phyloP scores from a whole-genome alignment of 176 grass and related monocot species.

The Carex littledalei region DNA sequence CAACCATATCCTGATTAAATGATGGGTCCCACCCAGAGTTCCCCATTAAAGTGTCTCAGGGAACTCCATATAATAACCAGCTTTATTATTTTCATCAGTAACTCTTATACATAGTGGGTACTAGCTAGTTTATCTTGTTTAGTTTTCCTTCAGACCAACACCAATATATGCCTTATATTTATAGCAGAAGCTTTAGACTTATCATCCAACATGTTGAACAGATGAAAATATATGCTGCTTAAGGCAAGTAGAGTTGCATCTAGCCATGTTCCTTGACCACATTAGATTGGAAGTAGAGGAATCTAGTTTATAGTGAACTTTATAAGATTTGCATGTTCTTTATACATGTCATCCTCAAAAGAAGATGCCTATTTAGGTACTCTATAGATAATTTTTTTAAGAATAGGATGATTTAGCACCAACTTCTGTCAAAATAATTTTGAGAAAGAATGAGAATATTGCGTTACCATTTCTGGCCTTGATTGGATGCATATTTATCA shows the following conservation, averaged over 20 bases:
- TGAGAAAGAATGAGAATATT: no score
- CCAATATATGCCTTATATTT: neutral
- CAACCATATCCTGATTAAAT: neutral
- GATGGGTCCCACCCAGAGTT: constrained; percentile 25
- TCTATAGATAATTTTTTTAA: no score
- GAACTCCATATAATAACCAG: constrained; percentile 24
- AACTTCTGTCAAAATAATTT: no score
- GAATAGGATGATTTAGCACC: no score
- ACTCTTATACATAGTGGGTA: neutral
- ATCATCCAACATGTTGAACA: neutral
- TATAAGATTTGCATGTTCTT: neutral
- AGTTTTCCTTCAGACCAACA: neutral
- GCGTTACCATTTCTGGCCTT: no score
- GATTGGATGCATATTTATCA: no score
- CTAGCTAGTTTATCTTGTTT: neutral
- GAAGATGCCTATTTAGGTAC: neutral
- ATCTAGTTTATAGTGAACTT: neutral
- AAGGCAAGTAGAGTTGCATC: neutral
- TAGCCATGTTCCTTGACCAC: neutral
- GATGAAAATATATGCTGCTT: neutral
- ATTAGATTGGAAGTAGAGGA: neutral
- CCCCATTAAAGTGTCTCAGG: neutral
- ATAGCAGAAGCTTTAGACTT: neutral
- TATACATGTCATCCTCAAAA: neutral
- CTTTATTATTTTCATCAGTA: neutral